A percentile compares a stretch with the other conserved stretches of the same genome.
Conservation (phyloP, 768 basidiomycete species). For the Pulveroboletus frians region DNA sequence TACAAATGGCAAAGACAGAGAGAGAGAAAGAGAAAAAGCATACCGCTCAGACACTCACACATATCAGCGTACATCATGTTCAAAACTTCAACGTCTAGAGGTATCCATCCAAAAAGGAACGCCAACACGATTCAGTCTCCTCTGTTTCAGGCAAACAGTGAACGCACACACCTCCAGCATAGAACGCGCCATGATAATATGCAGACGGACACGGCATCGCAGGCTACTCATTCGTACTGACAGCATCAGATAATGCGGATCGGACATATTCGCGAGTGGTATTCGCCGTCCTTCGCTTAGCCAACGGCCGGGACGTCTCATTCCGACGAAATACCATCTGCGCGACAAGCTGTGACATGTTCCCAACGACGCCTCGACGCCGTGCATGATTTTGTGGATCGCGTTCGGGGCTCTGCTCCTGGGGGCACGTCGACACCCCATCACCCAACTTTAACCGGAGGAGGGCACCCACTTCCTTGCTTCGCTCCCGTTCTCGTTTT, state of each 20-base stretch:
- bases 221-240: constrained; percentile 12
- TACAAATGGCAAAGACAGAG: constrained; percentile 19
- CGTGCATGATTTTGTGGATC: constrained; percentile 16
- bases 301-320: constrained; percentile 35
- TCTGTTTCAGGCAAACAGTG: constrained; percentile 5
- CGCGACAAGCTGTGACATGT: constrained; percentile 40
- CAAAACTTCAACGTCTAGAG: constrained; percentile 12
- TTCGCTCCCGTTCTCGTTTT: constrained; percentile 50
- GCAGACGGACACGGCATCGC: constrained; percentile 2
- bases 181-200: constrained; percentile 7
- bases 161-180: constrained; percentile 24
- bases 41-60: constrained; percentile 21
- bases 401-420: constrained; percentile 24
- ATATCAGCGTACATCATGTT: constrained; percentile 24
- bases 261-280: constrained; percentile 17
- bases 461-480: constrained; percentile 51
- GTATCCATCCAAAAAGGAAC: too few relatives aligned
- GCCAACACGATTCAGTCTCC: constrained; percentile 20
- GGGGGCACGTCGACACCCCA: constrained; percentile 17
- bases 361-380: constrained; percentile 24
- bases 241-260: constrained; percentile 29
- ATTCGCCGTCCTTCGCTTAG: constrained; percentile 30
- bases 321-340: constrained; percentile 44
- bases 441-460: constrained; percentile 50
- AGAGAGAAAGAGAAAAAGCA: constrained; percentile 15